Evolutionary conservation across 495 filamentous ascomycete genomes (phyloP).

Genomic region (Aspergillus conjunctus): DNA sequence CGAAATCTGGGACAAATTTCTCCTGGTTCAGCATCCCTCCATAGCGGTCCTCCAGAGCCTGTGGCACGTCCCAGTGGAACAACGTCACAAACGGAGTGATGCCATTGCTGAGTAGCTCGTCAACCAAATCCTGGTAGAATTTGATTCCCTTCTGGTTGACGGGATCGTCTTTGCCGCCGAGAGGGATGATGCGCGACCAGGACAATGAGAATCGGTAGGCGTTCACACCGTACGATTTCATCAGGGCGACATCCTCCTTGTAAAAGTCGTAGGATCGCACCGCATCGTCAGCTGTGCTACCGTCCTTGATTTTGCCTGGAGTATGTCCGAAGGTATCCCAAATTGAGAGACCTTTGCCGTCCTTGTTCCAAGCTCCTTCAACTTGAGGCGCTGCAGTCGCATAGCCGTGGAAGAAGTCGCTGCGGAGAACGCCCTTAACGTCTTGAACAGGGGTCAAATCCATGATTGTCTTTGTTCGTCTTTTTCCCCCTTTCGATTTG

Average conservation of each 20-base stretch:
- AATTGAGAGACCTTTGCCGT: slow-evolving; percentile 69
- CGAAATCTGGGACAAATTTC: slow-evolving; percentile 47
- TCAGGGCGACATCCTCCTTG: slow-evolving; percentile 68
- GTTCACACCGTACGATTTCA: slow-evolving; percentile 64
- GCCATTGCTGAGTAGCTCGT: slow-evolving; percentile 42
- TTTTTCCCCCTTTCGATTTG: not conserved
- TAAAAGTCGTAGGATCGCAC: slow-evolving; percentile 72
- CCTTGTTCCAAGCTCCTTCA: slow-evolving; percentile 65
- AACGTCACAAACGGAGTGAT: slow-evolving; percentile 54
- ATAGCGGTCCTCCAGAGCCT: slow-evolving; percentile 49
- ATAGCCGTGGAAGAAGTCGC: slow-evolving; percentile 42
- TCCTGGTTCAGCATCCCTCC: slow-evolving; percentile 49
- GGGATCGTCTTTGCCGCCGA: slow-evolving; percentile 35
- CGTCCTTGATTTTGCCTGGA: slow-evolving; percentile 69
- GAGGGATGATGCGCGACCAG: slow-evolving; percentile 70
- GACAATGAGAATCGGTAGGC: slow-evolving; percentile 73
- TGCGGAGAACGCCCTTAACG: slow-evolving; percentile 32
- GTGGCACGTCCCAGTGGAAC: slow-evolving; percentile 54
- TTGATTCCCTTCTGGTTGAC: slow-evolving; percentile 47
- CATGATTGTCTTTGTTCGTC: slow-evolving; percentile 26
- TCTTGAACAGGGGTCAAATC: slow-evolving; percentile 36
- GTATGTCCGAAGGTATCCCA: slow-evolving; percentile 73
- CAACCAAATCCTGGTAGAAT: slow-evolving; percentile 48
- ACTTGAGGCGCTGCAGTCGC: slow-evolving; percentile 57
- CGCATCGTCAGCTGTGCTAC: slow-evolving; percentile 63